phyloP scores from a whole-genome alignment of 306 rosid genomes.

The Malus fusca region DNA sequence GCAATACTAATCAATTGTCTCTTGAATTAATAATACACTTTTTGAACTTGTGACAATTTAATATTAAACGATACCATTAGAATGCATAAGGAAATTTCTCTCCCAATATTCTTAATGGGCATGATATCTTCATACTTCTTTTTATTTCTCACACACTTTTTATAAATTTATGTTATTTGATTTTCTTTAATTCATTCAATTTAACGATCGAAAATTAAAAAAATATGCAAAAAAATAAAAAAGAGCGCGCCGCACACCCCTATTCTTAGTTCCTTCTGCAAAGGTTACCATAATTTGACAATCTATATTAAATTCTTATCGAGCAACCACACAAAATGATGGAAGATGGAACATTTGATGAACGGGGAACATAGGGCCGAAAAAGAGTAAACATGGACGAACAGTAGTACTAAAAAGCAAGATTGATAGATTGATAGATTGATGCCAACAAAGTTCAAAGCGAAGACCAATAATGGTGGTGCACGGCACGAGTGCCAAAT shows the following conservation, averaged over 20 bases:
- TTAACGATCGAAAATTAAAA: rapidly evolving
- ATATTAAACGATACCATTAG: too few species aligned
- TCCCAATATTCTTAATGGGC: too few species aligned
- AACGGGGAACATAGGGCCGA: not conserved
- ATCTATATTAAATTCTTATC: not conserved
- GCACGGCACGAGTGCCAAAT: too few species aligned
- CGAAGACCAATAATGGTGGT: not conserved
- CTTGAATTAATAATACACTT: too few species aligned
- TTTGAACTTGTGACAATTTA: too few species aligned
- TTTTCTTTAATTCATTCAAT: too few species aligned
- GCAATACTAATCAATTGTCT: too few species aligned
- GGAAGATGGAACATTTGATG: not conserved
- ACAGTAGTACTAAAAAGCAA: not conserved
- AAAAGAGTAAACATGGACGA: not conserved
- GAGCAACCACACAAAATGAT: not conserved
- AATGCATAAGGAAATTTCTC: too few species aligned
- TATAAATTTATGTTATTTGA: too few species aligned
- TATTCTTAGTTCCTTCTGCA: too few species aligned
- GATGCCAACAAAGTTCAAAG: not conserved
- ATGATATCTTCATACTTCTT: rapidly evolving
- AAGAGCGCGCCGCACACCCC: too few species aligned
- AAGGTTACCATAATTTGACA: not conserved
- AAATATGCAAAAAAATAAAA: rapidly evolving
- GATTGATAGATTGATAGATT: not conserved
- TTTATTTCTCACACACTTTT: too few species aligned